Evolutionary conservation across 2,329 filamentous ascomycete genomes (phyloP).

Genomic region (Calonectria hongkongensis): DNA sequence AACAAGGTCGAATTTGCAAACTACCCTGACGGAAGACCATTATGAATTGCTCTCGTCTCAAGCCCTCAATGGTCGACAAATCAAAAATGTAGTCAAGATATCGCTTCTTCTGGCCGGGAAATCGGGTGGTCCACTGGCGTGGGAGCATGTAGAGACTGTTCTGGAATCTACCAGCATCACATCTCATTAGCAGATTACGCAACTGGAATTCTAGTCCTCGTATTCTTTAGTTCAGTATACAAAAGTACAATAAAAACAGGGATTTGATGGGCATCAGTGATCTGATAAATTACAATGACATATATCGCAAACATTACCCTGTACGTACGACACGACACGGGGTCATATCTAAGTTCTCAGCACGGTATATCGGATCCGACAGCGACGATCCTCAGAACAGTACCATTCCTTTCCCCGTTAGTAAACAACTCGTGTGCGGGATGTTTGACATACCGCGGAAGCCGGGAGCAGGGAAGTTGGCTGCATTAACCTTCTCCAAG

Average conservation of each 20-base stretch:
- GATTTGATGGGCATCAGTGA: too few relatives aligned
- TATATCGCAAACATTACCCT: too few relatives aligned
- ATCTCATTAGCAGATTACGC: too few relatives aligned
- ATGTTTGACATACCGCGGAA: too few relatives aligned
- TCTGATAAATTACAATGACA: too few relatives aligned
- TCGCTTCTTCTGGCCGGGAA: conserved; percentile 12
- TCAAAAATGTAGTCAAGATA: conserved; percentile 21
- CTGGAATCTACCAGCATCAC: conserved; percentile 38
- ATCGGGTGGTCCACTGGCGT: background rate
- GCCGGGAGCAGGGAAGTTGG: background rate
- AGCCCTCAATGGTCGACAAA: conserved; percentile 13
- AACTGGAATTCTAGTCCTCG: too few relatives aligned
- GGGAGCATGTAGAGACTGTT: conserved; percentile 18
- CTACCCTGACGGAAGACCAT: background rate
- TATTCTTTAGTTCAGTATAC: background rate
- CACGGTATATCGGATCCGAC: too few relatives aligned
- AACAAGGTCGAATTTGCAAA: background rate
- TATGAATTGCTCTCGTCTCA: background rate
- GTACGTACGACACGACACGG: too few relatives aligned
- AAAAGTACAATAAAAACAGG: background rate
- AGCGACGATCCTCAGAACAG: too few relatives aligned
- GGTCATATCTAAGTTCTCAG: too few relatives aligned
- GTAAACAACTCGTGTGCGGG: too few relatives aligned
- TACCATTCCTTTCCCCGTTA: too few relatives aligned
- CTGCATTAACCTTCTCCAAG: background rate